Base-by-base conservation (phyloP, 768 basidiomycete genomes). In the Leccinum olivaceopallidum region DNA sequence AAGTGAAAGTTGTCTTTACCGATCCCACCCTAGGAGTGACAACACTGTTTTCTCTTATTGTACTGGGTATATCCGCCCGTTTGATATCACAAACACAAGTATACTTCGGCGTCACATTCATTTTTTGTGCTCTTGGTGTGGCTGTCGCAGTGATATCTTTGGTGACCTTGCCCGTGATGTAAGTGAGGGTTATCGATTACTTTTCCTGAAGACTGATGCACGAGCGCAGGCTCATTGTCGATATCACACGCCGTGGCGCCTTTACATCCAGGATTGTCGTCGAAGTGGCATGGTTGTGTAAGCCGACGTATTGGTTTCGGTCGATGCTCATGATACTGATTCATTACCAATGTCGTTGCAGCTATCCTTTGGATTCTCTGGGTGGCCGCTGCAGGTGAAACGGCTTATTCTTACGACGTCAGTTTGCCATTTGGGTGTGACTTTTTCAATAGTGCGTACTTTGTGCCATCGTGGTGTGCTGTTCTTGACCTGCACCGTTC, bases 241-340 rank as follows among this genome's bases (percentile, higher is more conserved):
- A 80, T 58, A 39, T 68, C 32, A 0, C 74, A 30, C 73, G 78
- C 14, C 69, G 65, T 20, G 78, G 75, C n/a, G 74, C 76, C 1
- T 64, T 77, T 50, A 73, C 77, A 6, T 81, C 80, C 30, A 74
- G 72, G 71, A 68, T 79, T 16, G 60, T 70, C 24, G 67, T 77
- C 7, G 80, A 81, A 61, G 32, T 80, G 16, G 50, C 18, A 14
- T 79, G 74, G 76, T 61, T 78, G 56, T 65, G 78, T 80, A 61
- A 65, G 77, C 55, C 26, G 22, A 39, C 16, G 44, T 44, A 44
- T 44, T 20, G 20, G 12, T 47, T 20, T 5, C 12, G 12, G 20
- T 47, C 20, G 10, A 20, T 47, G n/a, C 44, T 3, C 44, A 9
- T 26, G 24, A 3, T 24, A 18, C 13, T 55, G 24, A 32, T 50